These are phyloP conservation scores for Acrocalymma vagum DNA, from an alignment of 2,329 filamentous ascomycete species.

Conservation along the genomic window DNA sequence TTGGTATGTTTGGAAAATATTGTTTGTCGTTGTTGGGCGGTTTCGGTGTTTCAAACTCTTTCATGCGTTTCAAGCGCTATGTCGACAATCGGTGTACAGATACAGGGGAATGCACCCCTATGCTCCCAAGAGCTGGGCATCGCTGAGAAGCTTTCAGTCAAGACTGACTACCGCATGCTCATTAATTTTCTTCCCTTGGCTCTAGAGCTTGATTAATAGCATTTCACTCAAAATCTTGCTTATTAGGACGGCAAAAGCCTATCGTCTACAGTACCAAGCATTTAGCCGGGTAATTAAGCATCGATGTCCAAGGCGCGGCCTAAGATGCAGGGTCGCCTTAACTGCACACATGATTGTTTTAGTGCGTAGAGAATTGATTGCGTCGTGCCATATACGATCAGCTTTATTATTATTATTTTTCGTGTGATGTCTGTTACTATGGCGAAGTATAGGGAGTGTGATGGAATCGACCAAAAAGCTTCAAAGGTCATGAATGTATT, in stretches of 20 bases:
- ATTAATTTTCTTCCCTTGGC: conserved; percentile 20
- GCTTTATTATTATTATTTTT: no score
- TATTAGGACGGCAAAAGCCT: conserved; percentile 26
- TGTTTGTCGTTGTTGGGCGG: conserved; percentile 3
- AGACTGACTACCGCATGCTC: conserved; percentile 19
- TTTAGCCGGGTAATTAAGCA: conserved; percentile 40
- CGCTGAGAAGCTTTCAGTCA: conserved; percentile 17
- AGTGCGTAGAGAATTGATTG: no score
- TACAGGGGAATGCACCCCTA: conserved; percentile 10
- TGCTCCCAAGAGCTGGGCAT: conserved; percentile 25
- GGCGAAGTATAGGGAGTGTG: no score
- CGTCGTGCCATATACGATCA: no score
- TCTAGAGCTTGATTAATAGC: conserved; percentile 15
- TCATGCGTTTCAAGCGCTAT: conserved; percentile 4
- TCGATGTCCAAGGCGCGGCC: no score
- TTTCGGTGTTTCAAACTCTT: conserved; percentile 2
- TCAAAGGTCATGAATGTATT: no score
- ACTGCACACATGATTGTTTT: no score
- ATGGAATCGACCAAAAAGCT: no score
- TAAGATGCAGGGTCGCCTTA: no score
- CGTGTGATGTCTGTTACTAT: no score
- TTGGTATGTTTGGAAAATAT: conserved; percentile 8
- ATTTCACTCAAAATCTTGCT: conserved; percentile 6
- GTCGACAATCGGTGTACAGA: conserved; percentile 8
- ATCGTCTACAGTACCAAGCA: conserved; percentile 22